Base-by-base conservation (phyloP, 495 filamentous ascomycete species). In the Neurospora hispaniola region DNA sequence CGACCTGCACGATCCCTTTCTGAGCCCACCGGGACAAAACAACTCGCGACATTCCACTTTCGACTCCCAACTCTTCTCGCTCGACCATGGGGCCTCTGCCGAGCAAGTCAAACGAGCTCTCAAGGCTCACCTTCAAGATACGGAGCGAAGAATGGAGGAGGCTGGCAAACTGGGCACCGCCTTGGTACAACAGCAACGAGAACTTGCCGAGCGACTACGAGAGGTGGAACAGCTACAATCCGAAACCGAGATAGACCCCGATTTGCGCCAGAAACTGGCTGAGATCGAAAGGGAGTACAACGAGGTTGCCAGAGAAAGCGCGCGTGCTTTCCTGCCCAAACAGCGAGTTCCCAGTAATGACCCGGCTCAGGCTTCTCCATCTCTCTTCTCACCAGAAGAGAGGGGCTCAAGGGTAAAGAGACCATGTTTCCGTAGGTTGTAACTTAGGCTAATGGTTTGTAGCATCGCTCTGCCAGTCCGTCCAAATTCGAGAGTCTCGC, bases 231-330 rank as follows among this genome's bases (percentile, higher is more conserved):
- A 89, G 76, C 86, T 93, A 75, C 87, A 96, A 78, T 87, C 89
- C 75, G 91, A 94, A 62, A 85, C 88, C n/a, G 92, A 96, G 74
- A 90, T 98, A 72, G 90, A 90, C 9, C 91, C 92, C 2, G 94
- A 97, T 70, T 80, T 98, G 76, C 90, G 91, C 16, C 90, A 91
- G 80, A 94, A 91, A 80, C 84, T 99, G 40, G 86, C 89, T 11
- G 95, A 97, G 71, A 86, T 98, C 76, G 96, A 99, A 79, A 91
- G 88, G 80, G 96, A 98, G 74, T 98, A 96, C 80, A 96, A 96
- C 80, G 96, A 98, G 74, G 93, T 98, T 66, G 94, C 94, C 41
- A 88, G 91, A 70, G 94, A 98, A 78, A 94, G 92, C 27, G 92
- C 94, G 62, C 89, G 95, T 69, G 94, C 93, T 8, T 94, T 97